Conservation (phyloP, 129 eudicot species). For the Arctium lappa region DNA sequence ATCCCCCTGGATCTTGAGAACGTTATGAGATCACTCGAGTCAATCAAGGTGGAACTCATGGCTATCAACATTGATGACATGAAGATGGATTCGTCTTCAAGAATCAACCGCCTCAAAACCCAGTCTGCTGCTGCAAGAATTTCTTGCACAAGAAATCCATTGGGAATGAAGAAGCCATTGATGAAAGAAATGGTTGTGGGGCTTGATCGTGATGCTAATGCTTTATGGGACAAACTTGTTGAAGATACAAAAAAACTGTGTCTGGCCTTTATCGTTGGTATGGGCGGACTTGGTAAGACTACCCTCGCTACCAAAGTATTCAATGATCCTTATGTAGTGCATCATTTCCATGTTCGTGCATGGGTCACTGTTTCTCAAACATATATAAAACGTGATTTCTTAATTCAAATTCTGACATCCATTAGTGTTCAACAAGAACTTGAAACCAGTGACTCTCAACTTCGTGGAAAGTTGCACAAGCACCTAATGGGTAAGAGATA, state of each 20-base stretch:
- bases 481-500: slow-evolving; percentile 25
- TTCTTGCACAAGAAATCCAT: not conserved
- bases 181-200: not conserved
- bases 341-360: slow-evolving; percentile 29
- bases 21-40: not conserved
- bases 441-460: not conserved
- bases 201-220: not conserved
- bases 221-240: not conserved
- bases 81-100: not conserved
- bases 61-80: not conserved
- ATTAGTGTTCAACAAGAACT: not conserved
- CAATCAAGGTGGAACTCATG: not conserved
- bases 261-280: slow-evolving; percentile 12
- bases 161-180: not conserved
- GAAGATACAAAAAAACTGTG: not conserved
- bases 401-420: slow-evolving; percentile 14
- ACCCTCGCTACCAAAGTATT: slow-evolving; percentile 33
- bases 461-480: slow-evolving; percentile 8
- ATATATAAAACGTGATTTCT: slow-evolving; percentile 13
- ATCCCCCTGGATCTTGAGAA: not conserved
- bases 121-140: not conserved
- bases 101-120: not conserved
- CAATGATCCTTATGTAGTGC: slow-evolving; percentile 5
- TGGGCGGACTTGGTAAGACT: slow-evolving; percentile 37
- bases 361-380: slow-evolving; percentile 34